These are phyloP conservation scores for Xylariales sp. DNA, from an alignment of 2,329 filamentous ascomycete species.

Conservation along the genomic window DNA sequence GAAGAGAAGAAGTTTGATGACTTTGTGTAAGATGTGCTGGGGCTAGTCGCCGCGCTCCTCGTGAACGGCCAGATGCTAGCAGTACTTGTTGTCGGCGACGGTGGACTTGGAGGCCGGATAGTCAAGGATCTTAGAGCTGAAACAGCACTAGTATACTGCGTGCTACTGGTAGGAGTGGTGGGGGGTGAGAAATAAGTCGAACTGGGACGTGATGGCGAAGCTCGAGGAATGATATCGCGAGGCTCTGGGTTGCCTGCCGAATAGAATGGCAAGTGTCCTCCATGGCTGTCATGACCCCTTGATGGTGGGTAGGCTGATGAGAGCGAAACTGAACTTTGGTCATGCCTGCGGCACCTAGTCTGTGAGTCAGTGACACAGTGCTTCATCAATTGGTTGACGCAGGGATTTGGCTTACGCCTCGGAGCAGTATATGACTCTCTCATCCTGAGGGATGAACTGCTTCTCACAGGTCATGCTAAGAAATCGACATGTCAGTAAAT, in stretches of 20 bases:
- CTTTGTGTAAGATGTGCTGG: slow-evolving; percentile 47
- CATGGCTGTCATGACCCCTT: slow-evolving; percentile 27
- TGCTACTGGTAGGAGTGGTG: slow-evolving; percentile 40
- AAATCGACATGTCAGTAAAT: slow-evolving; percentile 22
- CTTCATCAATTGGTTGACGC: slow-evolving; percentile 12
- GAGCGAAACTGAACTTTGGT: slow-evolving; percentile 37
- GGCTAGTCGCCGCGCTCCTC: slow-evolving; percentile 46
- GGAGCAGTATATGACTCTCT: slow-evolving; percentile 58
- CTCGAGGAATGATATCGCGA: slow-evolving; percentile 59
- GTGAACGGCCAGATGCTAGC: slow-evolving; percentile 50
- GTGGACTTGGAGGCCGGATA: slow-evolving; percentile 50
- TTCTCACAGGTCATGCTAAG: slow-evolving; percentile 63
- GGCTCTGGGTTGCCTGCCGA: slow-evolving; percentile 45
- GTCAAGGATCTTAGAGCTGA: slow-evolving; percentile 52
- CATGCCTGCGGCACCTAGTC: slow-evolving; percentile 48
- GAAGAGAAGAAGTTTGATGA: slow-evolving; percentile 42
- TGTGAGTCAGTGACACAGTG: slow-evolving; percentile 20
- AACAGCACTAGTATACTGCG: slow-evolving; percentile 47
- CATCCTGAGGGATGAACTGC: slow-evolving; percentile 56
- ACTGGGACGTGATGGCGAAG: slow-evolving; percentile 56
- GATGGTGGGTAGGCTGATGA: slow-evolving; percentile 23
- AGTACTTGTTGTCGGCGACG: slow-evolving; percentile 43
- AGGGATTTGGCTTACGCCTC: slow-evolving; percentile 46
- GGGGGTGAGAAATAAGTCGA: slow-evolving; percentile 53
- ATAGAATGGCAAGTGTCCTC: slow-evolving; percentile 39